phyloP scores from a whole-genome alignment of 2,329 filamentous ascomycete species.

The Conoideocrella luteorostrata region DNA sequence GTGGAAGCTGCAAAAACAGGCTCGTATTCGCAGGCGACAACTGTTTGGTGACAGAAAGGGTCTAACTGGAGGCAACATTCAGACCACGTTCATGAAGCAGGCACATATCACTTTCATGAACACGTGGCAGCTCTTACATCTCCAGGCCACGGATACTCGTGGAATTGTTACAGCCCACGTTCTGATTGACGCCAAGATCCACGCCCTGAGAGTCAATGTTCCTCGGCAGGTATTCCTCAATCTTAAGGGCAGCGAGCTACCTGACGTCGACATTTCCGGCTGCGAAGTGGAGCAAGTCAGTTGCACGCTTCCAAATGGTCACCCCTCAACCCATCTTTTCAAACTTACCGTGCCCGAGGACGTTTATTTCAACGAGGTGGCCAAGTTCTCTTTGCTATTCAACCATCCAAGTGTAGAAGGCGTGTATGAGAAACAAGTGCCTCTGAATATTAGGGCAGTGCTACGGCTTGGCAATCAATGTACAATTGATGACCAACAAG shows the following conservation, averaged over 20 bases:
- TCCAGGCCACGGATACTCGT: slow-evolving; percentile 73
- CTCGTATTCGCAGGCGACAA: slow-evolving; percentile 76
- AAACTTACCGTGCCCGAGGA: slow-evolving; percentile 87
- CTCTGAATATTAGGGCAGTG: slow-evolving; percentile 78
- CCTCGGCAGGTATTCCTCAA: slow-evolving; percentile 88
- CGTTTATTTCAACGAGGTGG: slow-evolving; percentile 74
- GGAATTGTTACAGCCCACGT: slow-evolving; percentile 86
- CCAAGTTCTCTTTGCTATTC: slow-evolving; percentile 77
- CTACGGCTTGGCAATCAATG: slow-evolving; percentile 86
- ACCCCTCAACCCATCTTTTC: slow-evolving; percentile 89
- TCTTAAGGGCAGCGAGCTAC: slow-evolving; percentile 77
- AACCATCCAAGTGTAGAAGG: slow-evolving; percentile 93
- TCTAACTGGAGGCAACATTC: slow-evolving; percentile 44
- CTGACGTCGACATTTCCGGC: slow-evolving; percentile 77
- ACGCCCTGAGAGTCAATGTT: slow-evolving; percentile 81
- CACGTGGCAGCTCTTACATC: slow-evolving; percentile 91
- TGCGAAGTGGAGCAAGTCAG: slow-evolving; percentile 91
- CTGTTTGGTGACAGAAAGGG: slow-evolving; percentile 80
- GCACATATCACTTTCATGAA: slow-evolving; percentile 84
- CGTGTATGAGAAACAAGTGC: slow-evolving; percentile 91
- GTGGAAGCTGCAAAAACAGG: slow-evolving; percentile 96
- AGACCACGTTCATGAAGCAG: slow-evolving; percentile 78
- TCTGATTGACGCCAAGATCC: slow-evolving; percentile 87
- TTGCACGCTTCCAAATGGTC: slow-evolving; percentile 89
- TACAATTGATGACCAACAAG: slow-evolving; percentile 85